Evolutionary conservation across 2,329 filamentous ascomycete genomes (phyloP).

Genomic region (Aspergillus aculeatinus): DNA sequence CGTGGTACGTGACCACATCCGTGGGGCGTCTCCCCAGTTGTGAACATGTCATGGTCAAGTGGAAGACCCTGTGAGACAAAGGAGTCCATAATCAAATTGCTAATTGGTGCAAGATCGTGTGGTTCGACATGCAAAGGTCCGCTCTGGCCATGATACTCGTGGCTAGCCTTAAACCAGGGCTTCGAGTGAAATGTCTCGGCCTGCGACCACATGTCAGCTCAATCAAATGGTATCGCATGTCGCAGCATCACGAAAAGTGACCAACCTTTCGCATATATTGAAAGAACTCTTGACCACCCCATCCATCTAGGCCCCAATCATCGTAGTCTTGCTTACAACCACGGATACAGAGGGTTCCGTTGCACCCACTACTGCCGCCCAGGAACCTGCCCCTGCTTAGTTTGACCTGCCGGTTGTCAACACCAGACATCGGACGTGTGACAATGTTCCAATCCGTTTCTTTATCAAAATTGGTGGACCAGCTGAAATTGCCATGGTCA

Average conservation of each 20-base stretch:
- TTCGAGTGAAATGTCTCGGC: slow-evolving; percentile 60
- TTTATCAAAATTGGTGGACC: slow-evolving; percentile 44
- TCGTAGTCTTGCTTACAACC: slow-evolving; percentile 50
- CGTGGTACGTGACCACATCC: slow-evolving; percentile 58
- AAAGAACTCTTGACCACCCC: slow-evolving; percentile 59
- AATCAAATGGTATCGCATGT: neutral
- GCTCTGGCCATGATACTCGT: slow-evolving; percentile 50
- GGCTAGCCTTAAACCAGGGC: slow-evolving; percentile 55
- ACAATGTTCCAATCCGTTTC: slow-evolving; percentile 49
- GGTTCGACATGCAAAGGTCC: slow-evolving; percentile 58
- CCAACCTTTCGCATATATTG: slow-evolving; percentile 55
- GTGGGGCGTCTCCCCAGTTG: slow-evolving; percentile 52
- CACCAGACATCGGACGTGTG: slow-evolving; percentile 40
- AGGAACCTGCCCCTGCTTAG: slow-evolving; percentile 46
- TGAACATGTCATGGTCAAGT: slow-evolving; percentile 61
- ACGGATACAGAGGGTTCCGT: slow-evolving; percentile 47
- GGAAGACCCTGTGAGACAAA: slow-evolving; percentile 56
- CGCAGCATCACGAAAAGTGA: neutral
- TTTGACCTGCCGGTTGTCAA: slow-evolving; percentile 44
- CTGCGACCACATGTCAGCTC: slow-evolving; percentile 26
- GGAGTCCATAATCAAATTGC: slow-evolving; percentile 55
- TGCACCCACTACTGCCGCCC: slow-evolving; percentile 45
- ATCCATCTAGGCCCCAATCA: slow-evolving; percentile 56
- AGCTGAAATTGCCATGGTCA: slow-evolving; percentile 25
- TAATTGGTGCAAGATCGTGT: slow-evolving; percentile 60